A percentile compares a stretch with the other conserved stretches of the same genome.
Evolutionary conservation across 257 asterid genomes (phyloP).

Genomic region (Solanum sparsipilum): DNA sequence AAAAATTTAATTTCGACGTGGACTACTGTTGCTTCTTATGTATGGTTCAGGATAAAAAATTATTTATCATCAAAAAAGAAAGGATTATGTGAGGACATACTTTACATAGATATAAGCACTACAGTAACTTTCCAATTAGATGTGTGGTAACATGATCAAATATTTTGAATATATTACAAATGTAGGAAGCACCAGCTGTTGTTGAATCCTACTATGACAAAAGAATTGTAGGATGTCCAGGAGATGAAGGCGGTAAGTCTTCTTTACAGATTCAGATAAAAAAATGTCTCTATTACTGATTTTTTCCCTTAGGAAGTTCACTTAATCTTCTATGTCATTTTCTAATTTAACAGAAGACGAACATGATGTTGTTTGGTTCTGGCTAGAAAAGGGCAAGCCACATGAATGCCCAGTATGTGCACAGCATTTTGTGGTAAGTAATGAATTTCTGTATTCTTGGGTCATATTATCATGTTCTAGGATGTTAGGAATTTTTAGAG

Average conservation of each 20-base stretch:
- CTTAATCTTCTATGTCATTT: background rate
- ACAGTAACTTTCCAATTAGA: background rate
- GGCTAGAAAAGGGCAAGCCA: slow-evolving; percentile 93
- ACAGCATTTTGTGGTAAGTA: slow-evolving; percentile 83
- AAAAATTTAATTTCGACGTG: background rate
- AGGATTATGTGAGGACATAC: background rate
- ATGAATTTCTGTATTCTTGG: background rate
- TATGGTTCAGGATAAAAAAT: background rate
- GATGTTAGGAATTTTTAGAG: background rate
- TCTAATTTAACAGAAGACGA: slow-evolving; percentile 66
- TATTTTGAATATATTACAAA: background rate
- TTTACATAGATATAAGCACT: background rate
- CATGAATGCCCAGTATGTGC: slow-evolving; percentile 96
- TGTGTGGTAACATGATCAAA: background rate
- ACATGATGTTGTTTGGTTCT: slow-evolving; percentile 98
- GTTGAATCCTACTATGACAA: slow-evolving; percentile 55
- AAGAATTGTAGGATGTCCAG: slow-evolving; percentile 96
- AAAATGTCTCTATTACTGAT: slow-evolving; percentile 5
- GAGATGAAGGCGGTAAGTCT: slow-evolving; percentile 77
- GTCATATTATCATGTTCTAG: background rate
- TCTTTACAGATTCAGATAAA: background rate
- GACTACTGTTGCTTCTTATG: background rate
- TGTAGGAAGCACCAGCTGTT: slow-evolving; percentile 83
- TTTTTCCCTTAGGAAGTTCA: background rate
- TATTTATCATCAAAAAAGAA: background rate